Conservation (phyloP, 306 rosid species). For the Dalbergia oliveri region DNA sequence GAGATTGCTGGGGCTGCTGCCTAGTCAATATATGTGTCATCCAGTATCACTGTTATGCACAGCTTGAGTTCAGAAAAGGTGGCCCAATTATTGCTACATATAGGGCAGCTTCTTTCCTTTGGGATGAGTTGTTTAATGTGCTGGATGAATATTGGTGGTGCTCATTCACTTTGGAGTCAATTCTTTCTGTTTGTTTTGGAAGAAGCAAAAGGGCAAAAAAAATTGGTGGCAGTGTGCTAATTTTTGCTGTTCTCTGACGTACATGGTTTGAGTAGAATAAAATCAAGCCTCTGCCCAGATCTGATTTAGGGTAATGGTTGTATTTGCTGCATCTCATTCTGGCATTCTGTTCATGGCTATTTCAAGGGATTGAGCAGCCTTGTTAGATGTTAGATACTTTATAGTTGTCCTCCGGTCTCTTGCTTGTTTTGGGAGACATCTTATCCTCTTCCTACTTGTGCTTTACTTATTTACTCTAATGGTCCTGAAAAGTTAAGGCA, state of each 20-base stretch:
- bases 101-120: too few relatives aligned
- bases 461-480: not conserved
- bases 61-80: not conserved
- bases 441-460: conserved; percentile 18
- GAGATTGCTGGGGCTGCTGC: not conserved
- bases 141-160: too few relatives aligned
- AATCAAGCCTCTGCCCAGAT: not conserved
- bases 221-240: too few relatives aligned
- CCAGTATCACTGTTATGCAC: not conserved
- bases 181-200: too few relatives aligned
- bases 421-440: not conserved
- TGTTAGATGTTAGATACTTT: conserved; percentile 25
- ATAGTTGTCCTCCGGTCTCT: conserved; percentile 23
- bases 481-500: too few relatives aligned
- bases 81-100: too few relatives aligned
- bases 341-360: not conserved
- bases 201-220: too few relatives aligned
- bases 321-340: conserved; percentile 15
- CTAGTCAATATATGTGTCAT: not conserved
- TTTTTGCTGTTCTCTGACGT: too few relatives aligned
- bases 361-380: conserved; percentile 19
- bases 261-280: not conserved
- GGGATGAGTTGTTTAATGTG: too few relatives aligned
- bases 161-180: too few relatives aligned
- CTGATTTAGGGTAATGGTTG: not conserved